Base-by-base conservation (phyloP, 352 stramenopile species). In the Blastocystis sp. region DNA sequence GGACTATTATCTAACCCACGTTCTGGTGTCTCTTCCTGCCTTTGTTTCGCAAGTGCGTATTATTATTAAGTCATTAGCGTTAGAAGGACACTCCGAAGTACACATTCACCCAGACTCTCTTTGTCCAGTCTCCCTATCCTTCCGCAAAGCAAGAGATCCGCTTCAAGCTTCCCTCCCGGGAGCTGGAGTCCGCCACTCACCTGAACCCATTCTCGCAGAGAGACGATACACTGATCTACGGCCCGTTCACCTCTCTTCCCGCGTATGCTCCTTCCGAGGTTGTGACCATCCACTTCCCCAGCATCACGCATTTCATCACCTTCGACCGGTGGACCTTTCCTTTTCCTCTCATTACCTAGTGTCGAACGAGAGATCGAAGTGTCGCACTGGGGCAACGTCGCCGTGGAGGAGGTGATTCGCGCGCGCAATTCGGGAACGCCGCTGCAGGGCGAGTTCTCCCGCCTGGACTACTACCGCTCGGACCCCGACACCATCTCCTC, bases 311-410 rank as follows among this genome's bases (percentile, higher is more conserved):
- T 21, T 88, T 88, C 40, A n/a, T 19, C 59, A 88, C 80, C 45
- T 88, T 88, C 28, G 53, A 66, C 23, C 48, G 53, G 64, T 71
- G 17, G 7, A 48, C 43, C 28, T 9, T n/a, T 10, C 10, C 14
- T 38, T 0, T 0, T 7, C 17, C 23, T 14, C 17, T 71, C 28
- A 71, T 38, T 0, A 17, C 23, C 43, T 34, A 71, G 38, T 34
- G 80, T 88, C 23, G 65, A 88, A 14, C 89, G 90, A 41, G 90
- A 91, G 74, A 91, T 91, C 38, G 90, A 91, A 79, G 86, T 91
- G 40, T 91, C 90, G 0, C 89, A 91, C 48, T 91, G 90, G 90
- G 90, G 90, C 62, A 91, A 91, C 71, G 89, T 91, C 59, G 90
- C 90, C 43, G 88, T 91, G 14, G 90, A 91, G 67, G 90, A 91